phyloP scores from a whole-genome alignment of 2,329 filamentous ascomycete species.

The Aureobasidium melanogenum region DNA sequence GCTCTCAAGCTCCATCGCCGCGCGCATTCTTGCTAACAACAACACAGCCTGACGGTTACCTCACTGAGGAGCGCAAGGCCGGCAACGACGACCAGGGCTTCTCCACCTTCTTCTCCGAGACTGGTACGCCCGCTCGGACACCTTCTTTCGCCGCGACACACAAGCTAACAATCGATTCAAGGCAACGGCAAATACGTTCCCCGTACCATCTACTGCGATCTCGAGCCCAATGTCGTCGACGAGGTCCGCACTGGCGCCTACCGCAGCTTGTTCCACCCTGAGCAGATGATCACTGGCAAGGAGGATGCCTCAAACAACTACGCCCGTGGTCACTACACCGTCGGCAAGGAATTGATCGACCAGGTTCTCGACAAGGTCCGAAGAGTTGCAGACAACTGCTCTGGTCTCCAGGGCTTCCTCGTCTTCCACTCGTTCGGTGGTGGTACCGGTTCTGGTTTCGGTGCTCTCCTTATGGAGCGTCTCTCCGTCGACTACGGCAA shows the following conservation, averaged over 20 bases:
- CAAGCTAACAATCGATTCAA: constrained; percentile 31
- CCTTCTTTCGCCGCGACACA: constrained; percentile 51
- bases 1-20: not conserved
- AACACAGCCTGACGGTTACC: constrained; percentile 88
- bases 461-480: constrained; percentile 96
- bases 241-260: constrained; percentile 97
- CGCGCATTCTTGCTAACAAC: constrained; percentile 16
- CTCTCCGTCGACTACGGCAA: constrained; percentile 99
- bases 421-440: constrained; percentile 99
- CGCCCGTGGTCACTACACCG: constrained; percentile 98
- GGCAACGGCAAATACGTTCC: constrained; percentile 98
- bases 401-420: constrained; percentile 95
- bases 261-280: constrained; percentile 94
- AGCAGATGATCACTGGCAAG: constrained; percentile 99
- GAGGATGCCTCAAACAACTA: constrained; percentile 99
- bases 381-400: constrained; percentile 94
- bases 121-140: constrained; percentile 90
- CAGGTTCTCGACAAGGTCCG: constrained; percentile 96
- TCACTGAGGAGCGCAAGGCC: constrained; percentile 95
- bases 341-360: constrained; percentile 98
- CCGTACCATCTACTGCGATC: constrained; percentile 98
- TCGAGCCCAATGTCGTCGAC: constrained; percentile 98
- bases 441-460: constrained; percentile 97
- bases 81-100: constrained; percentile 92
- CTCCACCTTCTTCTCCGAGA: constrained; percentile 99